These are phyloP conservation scores for Phytophthora rubi DNA, from an alignment of 352 stramenopile species.

Conservation along the genomic window DNA sequence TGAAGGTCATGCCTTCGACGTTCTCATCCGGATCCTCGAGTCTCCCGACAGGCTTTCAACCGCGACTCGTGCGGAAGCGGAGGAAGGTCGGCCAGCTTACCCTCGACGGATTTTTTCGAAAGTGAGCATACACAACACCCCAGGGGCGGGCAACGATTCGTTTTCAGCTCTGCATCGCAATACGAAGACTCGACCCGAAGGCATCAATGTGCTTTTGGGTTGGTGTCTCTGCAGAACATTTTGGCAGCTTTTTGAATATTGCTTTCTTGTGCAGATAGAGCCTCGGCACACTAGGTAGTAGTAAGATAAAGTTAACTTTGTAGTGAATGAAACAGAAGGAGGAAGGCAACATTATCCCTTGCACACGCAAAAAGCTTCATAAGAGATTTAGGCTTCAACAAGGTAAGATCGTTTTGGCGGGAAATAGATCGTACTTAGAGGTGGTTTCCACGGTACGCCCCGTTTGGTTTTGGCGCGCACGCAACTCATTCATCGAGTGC, in stretches of 20 bases:
- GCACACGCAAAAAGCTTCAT: no score
- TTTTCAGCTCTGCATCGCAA: neutral
- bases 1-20: slow-evolving; percentile 17
- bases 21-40: slow-evolving; percentile 10
- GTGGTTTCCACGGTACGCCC: slow-evolving; percentile 5
- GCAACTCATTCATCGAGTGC: slow-evolving; percentile 26
- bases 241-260: slow-evolving; percentile 30
- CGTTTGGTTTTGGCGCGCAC: slow-evolving; percentile 28
- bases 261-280: slow-evolving; percentile 29
- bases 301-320: slow-evolving; percentile 25
- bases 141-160: neutral
- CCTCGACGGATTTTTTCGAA: slow-evolving; percentile 59
- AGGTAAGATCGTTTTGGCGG: slow-evolving; percentile 11
- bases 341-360: no score
- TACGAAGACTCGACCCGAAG: neutral
- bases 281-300: slow-evolving; percentile 1
- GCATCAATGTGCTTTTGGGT: neutral
- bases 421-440: slow-evolving; percentile 37
- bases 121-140: neutral
- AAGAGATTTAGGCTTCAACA: neutral
- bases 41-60: slow-evolving; percentile 29
- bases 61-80: slow-evolving; percentile 52
- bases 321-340: slow-evolving; percentile 2
- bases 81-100: slow-evolving; percentile 56
- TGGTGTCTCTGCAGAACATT: slow-evolving; percentile 10